A percentile compares a stretch with the other conserved stretches of the same genome.
Conservation (phyloP, 805 yeast genomes). For the Kazachstania bromeliacearum region DNA sequence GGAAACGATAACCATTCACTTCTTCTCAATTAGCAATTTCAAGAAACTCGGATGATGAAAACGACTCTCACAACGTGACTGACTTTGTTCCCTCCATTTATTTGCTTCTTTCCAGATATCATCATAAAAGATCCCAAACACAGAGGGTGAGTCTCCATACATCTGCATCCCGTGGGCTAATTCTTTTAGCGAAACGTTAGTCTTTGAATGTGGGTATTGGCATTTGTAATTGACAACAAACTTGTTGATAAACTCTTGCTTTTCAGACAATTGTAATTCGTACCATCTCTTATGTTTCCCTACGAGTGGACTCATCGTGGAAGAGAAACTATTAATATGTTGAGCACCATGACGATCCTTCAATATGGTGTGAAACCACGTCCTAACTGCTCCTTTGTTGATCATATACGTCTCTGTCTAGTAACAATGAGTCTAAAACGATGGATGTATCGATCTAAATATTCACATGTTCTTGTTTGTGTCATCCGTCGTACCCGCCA, state of each 20-base stretch:
- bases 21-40: conserved; percentile 5
- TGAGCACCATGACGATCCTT: not conserved
- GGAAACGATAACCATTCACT: no score
- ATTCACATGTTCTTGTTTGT: no score
- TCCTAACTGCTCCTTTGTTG: no score
- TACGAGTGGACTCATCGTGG: not conserved
- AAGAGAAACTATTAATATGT: not conserved
- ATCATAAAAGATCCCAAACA: conserved; percentile 27
- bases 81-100: not conserved
- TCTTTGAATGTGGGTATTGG: conserved; percentile 25
- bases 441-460: no score
- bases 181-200: conserved; percentile 23
- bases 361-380: no score
- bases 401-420: no score
- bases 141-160: conserved; percentile 23
- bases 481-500: no score
- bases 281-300: conserved; percentile 20
- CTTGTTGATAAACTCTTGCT: conserved; percentile 17
- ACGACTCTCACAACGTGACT: not conserved
- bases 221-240: conserved; percentile 21
- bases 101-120: conserved; percentile 17
- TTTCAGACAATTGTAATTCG: conserved; percentile 17
- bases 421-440: no score
- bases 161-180: conserved; percentile 16
- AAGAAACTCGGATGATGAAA: conserved; percentile 9